Evolutionary conservation across 371 early-diverging fungal species (phyloP).

Genomic region (Mucor irregularis): DNA sequence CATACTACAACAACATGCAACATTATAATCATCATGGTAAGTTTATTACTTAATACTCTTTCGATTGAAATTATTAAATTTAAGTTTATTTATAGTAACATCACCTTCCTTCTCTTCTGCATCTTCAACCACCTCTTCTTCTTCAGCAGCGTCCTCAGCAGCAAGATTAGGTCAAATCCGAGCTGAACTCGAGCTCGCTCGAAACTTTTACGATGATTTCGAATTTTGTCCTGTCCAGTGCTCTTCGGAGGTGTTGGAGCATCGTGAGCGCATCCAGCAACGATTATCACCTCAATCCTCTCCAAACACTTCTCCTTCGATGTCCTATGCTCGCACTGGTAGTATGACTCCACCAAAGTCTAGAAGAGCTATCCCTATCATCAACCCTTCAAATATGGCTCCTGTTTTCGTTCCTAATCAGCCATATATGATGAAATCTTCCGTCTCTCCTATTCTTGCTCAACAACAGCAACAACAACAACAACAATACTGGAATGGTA

Average conservation of each 20-base stretch:
- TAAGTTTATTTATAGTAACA: not conserved
- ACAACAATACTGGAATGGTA: too few species aligned
- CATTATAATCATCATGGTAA: conserved; percentile 10
- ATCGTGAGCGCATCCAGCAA: conserved; percentile 46
- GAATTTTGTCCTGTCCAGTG: conserved; percentile 47
- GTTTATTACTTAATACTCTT: too few species aligned
- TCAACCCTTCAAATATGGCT: conserved; percentile 43
- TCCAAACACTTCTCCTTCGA: conserved; percentile 38
- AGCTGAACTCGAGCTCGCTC: conserved; percentile 46
- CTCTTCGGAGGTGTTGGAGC: conserved; percentile 33
- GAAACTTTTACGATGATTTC: conserved; percentile 50
- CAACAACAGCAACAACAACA: conserved; percentile 1
- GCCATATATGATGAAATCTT: conserved; percentile 1
- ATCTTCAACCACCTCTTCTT: conserved; percentile 5
- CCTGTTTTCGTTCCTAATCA: conserved; percentile 35
- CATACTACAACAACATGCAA: conserved; percentile 17
- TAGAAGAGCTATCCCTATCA: conserved; percentile 44
- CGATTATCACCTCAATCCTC: conserved; percentile 46
- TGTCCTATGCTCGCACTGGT: conserved; percentile 10
- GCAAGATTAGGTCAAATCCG: conserved; percentile 35
- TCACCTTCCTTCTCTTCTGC: conserved; percentile 1
- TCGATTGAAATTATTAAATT: not conserved
- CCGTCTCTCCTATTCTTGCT: conserved; percentile 8
- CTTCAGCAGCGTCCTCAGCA: conserved; percentile 1
- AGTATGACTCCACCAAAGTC: conserved; percentile 15